Evolutionary conservation across 306 rosid genomes (phyloP).

Genomic region (Lathyrus aphaca): DNA sequence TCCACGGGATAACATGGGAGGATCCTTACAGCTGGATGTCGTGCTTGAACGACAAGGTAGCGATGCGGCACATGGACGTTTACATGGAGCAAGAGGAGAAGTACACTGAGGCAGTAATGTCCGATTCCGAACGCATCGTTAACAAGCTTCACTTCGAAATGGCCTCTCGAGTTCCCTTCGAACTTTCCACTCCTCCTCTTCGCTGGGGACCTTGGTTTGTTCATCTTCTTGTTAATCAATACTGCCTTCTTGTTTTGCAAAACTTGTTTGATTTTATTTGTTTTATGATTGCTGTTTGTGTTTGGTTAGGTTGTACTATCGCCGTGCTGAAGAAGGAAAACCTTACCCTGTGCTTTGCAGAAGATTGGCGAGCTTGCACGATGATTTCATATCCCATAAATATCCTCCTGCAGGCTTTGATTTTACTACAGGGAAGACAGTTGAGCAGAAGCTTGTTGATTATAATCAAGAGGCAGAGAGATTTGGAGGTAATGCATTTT

Average conservation of each 20-base stretch:
- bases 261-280: not conserved
- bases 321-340: conserved; percentile 90
- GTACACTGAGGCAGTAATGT: conserved; percentile 79
- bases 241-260: not conserved
- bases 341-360: conserved; percentile 78
- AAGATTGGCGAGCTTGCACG: conserved; percentile 78
- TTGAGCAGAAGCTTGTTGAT: conserved; percentile 91
- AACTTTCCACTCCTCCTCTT: conserved; percentile 87
- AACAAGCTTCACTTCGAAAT: conserved; percentile 83
- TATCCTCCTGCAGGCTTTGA: conserved; percentile 89
- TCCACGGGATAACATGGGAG: conserved; percentile 77
- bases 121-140: conserved; percentile 66
- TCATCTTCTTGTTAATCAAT: not conserved
- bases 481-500: conserved; percentile 68
- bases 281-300: not conserved
- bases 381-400: conserved; percentile 72
- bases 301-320: conserved; percentile 73
- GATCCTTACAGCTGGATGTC: conserved; percentile 96
- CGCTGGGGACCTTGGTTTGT: conserved; percentile 84
- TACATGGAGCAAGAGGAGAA: conserved; percentile 98
- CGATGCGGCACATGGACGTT: conserved; percentile 93
- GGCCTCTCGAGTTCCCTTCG: conserved; percentile 78
- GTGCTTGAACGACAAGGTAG: conserved; percentile 72
- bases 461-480: conserved; percentile 85
- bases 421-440: conserved; percentile 79